Base-by-base conservation (phyloP, 192 early-diverging fungal genomes). In the Podila verticillata region DNA sequence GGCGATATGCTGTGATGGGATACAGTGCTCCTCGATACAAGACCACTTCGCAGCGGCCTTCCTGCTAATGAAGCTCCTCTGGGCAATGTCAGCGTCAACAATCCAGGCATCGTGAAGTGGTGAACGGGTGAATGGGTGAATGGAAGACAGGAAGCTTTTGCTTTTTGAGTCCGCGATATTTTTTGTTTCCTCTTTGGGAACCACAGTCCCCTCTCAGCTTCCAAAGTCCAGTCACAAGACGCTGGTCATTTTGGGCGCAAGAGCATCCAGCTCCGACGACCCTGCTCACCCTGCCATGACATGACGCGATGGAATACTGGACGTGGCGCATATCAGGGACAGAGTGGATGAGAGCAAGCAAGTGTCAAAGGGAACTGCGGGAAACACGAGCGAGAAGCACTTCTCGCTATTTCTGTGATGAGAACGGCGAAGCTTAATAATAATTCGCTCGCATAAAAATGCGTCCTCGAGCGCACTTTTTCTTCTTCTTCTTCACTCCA, bases 1-100 rank as follows among this genome's bases (percentile, higher is more conserved):
- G 24, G 51, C 12, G n/a, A 26, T 54, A 12, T 24, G 7, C 6
- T n/a, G 9, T 24, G 22, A 54, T 15, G 7, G 44, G 24, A 22
- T 7, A 7, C n/a, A 2, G 22, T 26, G 24, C 51, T 26, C 17
- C 51, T 54, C n/a, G 24, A 54, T n/a, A 26, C n/a, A 24, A 54
- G 51, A 24, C 51, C 0, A 54, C 6, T n/a, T 24, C 51, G 51
- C 13, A 54, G 22, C 51, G 51, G 22, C 51, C 24, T 54, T 54
- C 51, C 51, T 54, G 51, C 51, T 26, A 54, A 2, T 26, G 51
- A 54, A n/a, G 22, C 24, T 7, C 51, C 51, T 54, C 51, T 54
- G 24, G 51, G 51, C 51, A 54, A 54, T 26, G 51, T 54, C 20
- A 54, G 22, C 51, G 51, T 54, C 24, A 54, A n/a, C 51, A 54